Evolutionary conservation across 176 grass and related monocot species (phyloP).

Genomic region (Poa pratensis): DNA sequence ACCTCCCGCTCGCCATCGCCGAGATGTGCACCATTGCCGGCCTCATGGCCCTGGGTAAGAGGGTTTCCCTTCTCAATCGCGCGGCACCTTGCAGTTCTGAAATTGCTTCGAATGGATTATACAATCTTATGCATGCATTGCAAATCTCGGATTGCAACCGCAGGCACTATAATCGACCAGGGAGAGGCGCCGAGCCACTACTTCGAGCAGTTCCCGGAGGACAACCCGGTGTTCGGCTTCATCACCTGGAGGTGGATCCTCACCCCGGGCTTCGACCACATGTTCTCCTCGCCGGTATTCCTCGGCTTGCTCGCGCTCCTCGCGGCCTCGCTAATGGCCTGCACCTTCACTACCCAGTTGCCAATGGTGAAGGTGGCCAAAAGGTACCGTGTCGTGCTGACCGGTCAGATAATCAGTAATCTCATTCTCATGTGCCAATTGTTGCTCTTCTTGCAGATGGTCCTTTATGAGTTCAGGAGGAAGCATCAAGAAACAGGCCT

Average conservation of each 20-base stretch:
- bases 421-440: background rate
- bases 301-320: constrained; percentile 80
- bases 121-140: background rate
- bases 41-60: constrained; percentile 80
- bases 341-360: constrained; percentile 91
- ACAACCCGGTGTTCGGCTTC: constrained; percentile 78
- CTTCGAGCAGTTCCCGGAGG: constrained; percentile 78
- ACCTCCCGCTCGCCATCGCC: constrained; percentile 79
- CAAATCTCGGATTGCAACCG: background rate
- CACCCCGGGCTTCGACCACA: constrained; percentile 91
- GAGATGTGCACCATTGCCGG: constrained; percentile 84
- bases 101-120: background rate
- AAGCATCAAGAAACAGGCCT: constrained; percentile 76
- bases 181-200: constrained; percentile 85
- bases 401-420: background rate
- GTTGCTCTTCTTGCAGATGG: constrained; percentile 63
- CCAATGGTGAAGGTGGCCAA: constrained; percentile 91
- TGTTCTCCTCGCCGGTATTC: constrained; percentile 93
- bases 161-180: constrained; percentile 88
- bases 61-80: background rate
- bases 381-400: constrained; percentile 49
- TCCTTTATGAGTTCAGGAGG: constrained; percentile 77
- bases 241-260: constrained; percentile 96
- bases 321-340: constrained; percentile 86
- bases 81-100: background rate